These are phyloP conservation scores for Colletotrichum liaoningense DNA, from an alignment of 2,329 filamentous ascomycete genomes.

Conservation along the genomic window DNA sequence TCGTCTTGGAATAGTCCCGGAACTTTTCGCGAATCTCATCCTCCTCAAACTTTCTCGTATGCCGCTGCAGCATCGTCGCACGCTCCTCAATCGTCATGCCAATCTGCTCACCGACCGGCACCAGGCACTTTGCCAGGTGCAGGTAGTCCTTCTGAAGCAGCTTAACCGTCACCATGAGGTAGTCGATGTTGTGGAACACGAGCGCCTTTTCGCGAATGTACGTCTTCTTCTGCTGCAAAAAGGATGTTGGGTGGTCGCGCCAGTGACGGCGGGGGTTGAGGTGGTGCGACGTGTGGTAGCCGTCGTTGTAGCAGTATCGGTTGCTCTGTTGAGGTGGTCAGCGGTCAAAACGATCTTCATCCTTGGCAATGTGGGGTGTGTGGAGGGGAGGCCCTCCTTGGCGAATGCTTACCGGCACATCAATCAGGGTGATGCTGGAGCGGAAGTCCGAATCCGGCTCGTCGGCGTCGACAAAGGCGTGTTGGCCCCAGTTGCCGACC, in stretches of 20 bases:
- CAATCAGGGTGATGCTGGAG: conserved; percentile 83
- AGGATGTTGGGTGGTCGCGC: conserved; percentile 82
- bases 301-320: conserved; percentile 85
- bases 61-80: conserved; percentile 70
- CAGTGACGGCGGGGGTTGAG: conserved; percentile 83
- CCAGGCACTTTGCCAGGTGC: conserved; percentile 75
- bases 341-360: conserved; percentile 14
- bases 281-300: conserved; percentile 85
- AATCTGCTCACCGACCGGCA: conserved; percentile 80
- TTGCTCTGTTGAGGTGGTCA: conserved; percentile 68
- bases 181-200: conserved; percentile 86
- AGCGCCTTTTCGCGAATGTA: conserved; percentile 77
- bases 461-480: conserved; percentile 81
- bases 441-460: conserved; percentile 83
- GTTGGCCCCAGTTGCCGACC: conserved; percentile 88
- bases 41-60: conserved; percentile 75
- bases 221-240: conserved; percentile 74
- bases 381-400: background rate
- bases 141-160: conserved; percentile 78
- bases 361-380: background rate
- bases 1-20: conserved; percentile 22
- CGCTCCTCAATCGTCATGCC: conserved; percentile 72
- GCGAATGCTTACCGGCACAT: conserved; percentile 75
- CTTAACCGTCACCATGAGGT: conserved; percentile 78
- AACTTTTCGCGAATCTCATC: conserved; percentile 73